Conservation (phyloP, 1,139 yeast genomes). For the Magnusiomyces magnusii region DNA sequence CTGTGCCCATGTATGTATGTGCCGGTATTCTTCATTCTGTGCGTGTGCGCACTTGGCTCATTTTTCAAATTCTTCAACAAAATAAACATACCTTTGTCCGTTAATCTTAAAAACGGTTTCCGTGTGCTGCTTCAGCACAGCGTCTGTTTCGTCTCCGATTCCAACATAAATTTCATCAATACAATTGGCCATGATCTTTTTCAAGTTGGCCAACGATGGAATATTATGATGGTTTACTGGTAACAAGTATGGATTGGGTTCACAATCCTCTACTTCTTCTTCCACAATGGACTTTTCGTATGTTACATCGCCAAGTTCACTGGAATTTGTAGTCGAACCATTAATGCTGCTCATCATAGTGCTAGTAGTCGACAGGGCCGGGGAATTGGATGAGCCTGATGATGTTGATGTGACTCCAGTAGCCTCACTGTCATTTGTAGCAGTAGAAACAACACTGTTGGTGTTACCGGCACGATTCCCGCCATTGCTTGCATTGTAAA, state of each 20-base stretch:
- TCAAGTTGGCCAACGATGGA: not conserved
- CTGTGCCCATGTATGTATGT: not conserved
- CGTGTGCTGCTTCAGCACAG: slow-evolving; percentile 1
- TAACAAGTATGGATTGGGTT: not conserved
- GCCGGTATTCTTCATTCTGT: not conserved
- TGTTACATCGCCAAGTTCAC: not conserved
- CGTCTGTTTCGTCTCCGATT: not conserved
- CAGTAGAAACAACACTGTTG: not conserved
- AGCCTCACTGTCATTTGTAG: not conserved
- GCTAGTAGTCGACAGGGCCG: slow-evolving; percentile 1
- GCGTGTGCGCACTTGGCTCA: not conserved
- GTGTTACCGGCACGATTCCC: not conserved
- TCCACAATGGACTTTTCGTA: not conserved
- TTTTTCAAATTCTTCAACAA: not conserved
- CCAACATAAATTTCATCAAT: slow-evolving; percentile 3
- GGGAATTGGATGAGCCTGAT: not conserved
- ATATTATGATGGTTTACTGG: not conserved
- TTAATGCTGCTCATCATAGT: not conserved
- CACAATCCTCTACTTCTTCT: not conserved
- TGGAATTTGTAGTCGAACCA: not conserved
- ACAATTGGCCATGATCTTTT: not conserved
- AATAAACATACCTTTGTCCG: slow-evolving; percentile 3
- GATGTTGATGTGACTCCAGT: not conserved
- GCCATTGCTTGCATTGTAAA: not conserved
- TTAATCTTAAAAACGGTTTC: not conserved